A percentile compares a stretch with the other conserved stretches of the same genome.
phyloP scores from a whole-genome alignment of 192 early-diverging fungal genomes.

The Diversispora epigaea region DNA sequence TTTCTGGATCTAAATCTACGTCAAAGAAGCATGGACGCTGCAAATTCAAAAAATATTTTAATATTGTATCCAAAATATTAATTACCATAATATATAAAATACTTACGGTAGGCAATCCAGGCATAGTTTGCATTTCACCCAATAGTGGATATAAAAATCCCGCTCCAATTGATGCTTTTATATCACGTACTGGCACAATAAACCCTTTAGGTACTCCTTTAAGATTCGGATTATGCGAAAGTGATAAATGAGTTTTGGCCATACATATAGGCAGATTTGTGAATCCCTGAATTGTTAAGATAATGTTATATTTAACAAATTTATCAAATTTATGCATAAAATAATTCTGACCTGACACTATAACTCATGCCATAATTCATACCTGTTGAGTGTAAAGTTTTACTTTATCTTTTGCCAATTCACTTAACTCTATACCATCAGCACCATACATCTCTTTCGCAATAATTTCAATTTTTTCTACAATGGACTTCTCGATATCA shows the following conservation, averaged over 20 bases:
- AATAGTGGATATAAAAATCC: conserved; percentile 97
- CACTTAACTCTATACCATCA: conserved; percentile 81
- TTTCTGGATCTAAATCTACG: conserved; percentile 14
- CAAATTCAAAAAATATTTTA: not conserved
- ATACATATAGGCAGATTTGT: conserved; percentile 92
- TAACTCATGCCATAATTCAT: too few relatives aligned
- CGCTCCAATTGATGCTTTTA: conserved; percentile 92
- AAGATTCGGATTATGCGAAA: conserved; percentile 89
- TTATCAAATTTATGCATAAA: not conserved
- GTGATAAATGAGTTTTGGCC: conserved; percentile 96
- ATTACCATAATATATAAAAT: not conserved
- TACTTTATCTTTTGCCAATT: conserved; percentile 85
- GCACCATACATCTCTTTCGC: conserved; percentile 94
- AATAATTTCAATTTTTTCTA: conserved; percentile 91
- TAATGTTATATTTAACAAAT: not conserved
- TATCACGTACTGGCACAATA: conserved; percentile 89
- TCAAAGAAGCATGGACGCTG: conserved; percentile 30
- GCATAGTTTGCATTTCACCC: conserved; percentile 98
- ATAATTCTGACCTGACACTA: not conserved
- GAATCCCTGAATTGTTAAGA: conserved; percentile 63
- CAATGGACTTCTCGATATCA: conserved; percentile 73
- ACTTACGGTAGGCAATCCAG: conserved; percentile 83
- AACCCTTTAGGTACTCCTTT: conserved; percentile 94
- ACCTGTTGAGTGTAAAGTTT: conserved; percentile 78
- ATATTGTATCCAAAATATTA: not conserved